These are phyloP conservation scores for Penicillium palitans DNA, from an alignment of 2,329 filamentous ascomycete genomes.

Conservation along the genomic window DNA sequence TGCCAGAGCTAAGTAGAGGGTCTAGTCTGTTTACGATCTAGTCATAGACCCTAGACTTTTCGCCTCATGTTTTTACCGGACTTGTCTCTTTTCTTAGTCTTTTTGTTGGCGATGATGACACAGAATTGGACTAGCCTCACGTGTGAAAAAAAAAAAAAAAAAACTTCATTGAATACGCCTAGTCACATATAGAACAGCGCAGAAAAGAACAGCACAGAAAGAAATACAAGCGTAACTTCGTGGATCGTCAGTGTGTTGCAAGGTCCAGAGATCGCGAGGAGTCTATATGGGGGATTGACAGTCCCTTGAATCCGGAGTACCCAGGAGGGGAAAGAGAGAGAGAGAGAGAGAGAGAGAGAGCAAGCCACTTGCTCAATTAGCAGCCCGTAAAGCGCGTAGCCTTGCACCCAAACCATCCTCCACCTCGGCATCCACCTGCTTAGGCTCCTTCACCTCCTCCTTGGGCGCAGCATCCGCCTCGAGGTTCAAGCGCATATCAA, in stretches of 20 bases:
- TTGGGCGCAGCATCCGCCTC: slow-evolving; percentile 43
- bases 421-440: slow-evolving; percentile 37
- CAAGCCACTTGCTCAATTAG: slow-evolving; percentile 24
- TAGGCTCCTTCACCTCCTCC: slow-evolving; percentile 44
- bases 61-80: slow-evolving; percentile 3
- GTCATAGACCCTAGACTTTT: not conserved
- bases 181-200: not conserved
- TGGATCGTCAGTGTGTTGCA: slow-evolving; percentile 6
- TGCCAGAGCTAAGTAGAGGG: not conserved
- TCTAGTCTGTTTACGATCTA: slow-evolving; percentile 3
- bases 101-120: not conserved
- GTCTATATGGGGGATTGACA: slow-evolving; percentile 1
- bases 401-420: slow-evolving; percentile 46
- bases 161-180: not conserved
- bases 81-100: not conserved
- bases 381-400: slow-evolving; percentile 43
- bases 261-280: slow-evolving; percentile 1
- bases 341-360: not conserved
- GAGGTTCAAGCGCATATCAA: slow-evolving; percentile 43
- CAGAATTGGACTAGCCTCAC: not conserved
- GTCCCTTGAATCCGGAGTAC: not conserved
- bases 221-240: slow-evolving; percentile 12
- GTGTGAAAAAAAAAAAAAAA: not conserved
- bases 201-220: not conserved
- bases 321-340: not conserved